phyloP scores from a whole-genome alignment of 2,329 filamentous ascomycete genomes.

The Westerdykella sp. region DNA sequence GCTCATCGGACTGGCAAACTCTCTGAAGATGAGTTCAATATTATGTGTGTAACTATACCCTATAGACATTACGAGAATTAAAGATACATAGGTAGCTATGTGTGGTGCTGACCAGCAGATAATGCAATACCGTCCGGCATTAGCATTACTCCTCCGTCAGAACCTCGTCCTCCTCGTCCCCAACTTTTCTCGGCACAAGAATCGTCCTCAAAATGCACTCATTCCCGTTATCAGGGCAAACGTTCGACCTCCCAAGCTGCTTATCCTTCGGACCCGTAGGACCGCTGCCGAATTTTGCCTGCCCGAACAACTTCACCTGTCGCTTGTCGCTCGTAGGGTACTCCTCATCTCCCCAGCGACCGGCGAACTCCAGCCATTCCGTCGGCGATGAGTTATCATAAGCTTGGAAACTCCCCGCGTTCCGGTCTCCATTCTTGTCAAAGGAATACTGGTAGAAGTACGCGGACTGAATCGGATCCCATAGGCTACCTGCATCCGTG shows the following conservation, averaged over 20 bases:
- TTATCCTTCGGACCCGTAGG: conserved; percentile 59
- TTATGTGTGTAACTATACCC: no score
- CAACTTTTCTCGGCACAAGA: conserved; percentile 24
- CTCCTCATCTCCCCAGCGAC: conserved; percentile 57
- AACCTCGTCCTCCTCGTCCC: conserved; percentile 9
- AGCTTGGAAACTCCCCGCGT: conserved; percentile 42
- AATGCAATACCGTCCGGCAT: no score
- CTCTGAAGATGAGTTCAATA: no score
- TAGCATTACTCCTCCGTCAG: no score
- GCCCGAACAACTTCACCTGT: conserved; percentile 42
- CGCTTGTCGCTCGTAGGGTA: conserved; percentile 48
- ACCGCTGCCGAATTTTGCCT: conserved; percentile 49
- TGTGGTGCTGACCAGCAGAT: no score
- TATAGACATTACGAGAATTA: no score
- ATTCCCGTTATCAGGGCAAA: conserved; percentile 51
- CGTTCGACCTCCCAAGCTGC: conserved; percentile 48
- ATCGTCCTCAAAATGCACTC: conserved; percentile 42
- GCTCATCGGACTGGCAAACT: no score
- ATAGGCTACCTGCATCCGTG: conserved; percentile 50
- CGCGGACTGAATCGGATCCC: conserved; percentile 54
- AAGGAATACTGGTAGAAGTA: conserved; percentile 51
- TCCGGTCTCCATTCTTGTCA: conserved; percentile 4
- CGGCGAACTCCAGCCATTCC: conserved; percentile 52
- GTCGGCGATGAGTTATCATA: conserved; percentile 43
- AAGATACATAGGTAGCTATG: no score